Evolutionary conservation across 257 asterid genomes (phyloP), one percentile per base, ranked within the genome.

Genomic region (Misopates orontium): DNA sequence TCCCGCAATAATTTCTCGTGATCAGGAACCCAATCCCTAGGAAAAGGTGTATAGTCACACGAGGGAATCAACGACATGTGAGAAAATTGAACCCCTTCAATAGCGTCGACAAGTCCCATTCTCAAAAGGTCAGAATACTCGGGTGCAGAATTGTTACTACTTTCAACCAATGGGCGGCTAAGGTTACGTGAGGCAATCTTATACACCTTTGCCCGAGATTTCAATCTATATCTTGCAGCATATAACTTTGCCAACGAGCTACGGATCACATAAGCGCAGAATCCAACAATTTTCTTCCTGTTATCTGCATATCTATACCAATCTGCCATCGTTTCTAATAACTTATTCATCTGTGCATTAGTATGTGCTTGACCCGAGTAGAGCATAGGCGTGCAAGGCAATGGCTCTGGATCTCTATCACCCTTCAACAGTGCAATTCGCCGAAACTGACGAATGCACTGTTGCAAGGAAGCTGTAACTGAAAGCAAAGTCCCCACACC

Each of bases 331-430:
- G 97, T 88, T 49, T 93, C 99, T 1, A 93, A 85, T 21, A 90
- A 78, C 79, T 93, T 93, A 53, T 93, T 93, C 99, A 93, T 90
- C 63, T 93, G 99, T 56, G 97, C 59, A 62, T 93, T 93, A 49
- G 96, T 87, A 76, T 93, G 99, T 18, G 97, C 99, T 76, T 93
- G 97, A 15, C 99, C 97, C 0, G 99, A 93, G 72, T 90, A 90
- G 42, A 87, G 95, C 99, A 93, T 88, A 20, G 97, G 96, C 5
- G 88, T 87, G 80, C 99, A 93, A 64, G 99, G 96, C 59, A 90
- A 78, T 5, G 99, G 99, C 76, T 93, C 97, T 1, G 99, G 99
- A 62, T 90, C 99, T 70, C 66, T 84, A 77, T 90, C 95, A 18
- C 99, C 99, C 73, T 87, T 90, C 70, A 93, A 86, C 10, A 93